Evolutionary conservation across 495 filamentous ascomycete genomes (phyloP).

Genomic region (Daldinia concentrica): DNA sequence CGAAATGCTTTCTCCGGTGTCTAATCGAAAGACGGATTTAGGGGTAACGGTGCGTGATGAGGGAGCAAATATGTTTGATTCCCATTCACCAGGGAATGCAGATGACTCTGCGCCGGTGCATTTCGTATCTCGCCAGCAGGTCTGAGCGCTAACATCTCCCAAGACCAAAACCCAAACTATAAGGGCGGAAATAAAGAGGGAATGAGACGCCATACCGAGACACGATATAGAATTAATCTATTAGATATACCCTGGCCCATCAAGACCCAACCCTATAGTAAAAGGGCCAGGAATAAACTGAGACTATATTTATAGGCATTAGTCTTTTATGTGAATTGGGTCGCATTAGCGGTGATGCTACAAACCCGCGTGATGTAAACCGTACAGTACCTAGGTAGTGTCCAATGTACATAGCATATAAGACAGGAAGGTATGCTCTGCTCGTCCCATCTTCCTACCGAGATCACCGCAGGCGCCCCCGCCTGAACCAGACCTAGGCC

Average conservation of each 20-base stretch:
- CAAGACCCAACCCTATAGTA: background rate
- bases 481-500: slow-evolving; percentile 13
- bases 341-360: slow-evolving; percentile 11
- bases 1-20: slow-evolving; percentile 44
- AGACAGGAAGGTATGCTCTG: slow-evolving; percentile 5
- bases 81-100: slow-evolving; percentile 69
- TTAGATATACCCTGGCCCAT: background rate
- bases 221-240: slow-evolving; percentile 2
- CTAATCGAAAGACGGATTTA: slow-evolving; percentile 53
- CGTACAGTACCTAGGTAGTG: background rate
- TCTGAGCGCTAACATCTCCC: slow-evolving; percentile 40
- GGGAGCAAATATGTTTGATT: slow-evolving; percentile 68
- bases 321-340: slow-evolving; percentile 4
- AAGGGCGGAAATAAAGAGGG: slow-evolving; percentile 6
- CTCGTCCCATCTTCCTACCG: slow-evolving; percentile 37
- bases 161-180: slow-evolving; percentile 13
- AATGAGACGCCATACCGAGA: slow-evolving; percentile 30
- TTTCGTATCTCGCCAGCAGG: slow-evolving; percentile 66
- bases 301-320: slow-evolving; percentile 18
- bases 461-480: slow-evolving; percentile 31
- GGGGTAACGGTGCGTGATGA: slow-evolving; percentile 63
- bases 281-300: background rate
- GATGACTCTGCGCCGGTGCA: slow-evolving; percentile 62
- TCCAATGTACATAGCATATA: background rate
- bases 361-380: slow-evolving; percentile 22